Evolutionary conservation across 2,329 filamentous ascomycete species (phyloP), one percentile per base, ranked within the genome.

Genomic region (Pseudogymnoascus sp.): DNA sequence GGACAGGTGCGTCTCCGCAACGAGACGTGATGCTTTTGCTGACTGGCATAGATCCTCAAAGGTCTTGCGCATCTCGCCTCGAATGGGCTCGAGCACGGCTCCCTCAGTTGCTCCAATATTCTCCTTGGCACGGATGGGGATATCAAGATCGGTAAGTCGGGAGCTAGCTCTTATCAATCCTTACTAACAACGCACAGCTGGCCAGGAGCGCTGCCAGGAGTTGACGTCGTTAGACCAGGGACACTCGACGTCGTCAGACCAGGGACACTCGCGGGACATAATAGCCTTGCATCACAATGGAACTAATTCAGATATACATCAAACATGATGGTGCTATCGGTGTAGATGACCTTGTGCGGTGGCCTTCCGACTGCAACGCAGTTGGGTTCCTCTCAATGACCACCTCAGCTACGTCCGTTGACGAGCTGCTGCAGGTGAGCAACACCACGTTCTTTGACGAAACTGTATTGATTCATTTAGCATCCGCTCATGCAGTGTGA

Each of bases 281-380:
- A 61, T 26, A 29, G 38, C 60, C 1, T 21, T 61, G 31, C 49
- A 73, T 72, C 33, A 68, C 65, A 21, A 73, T 70, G 66, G 66
- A 73, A 63, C 66, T 74, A 11, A 74, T 75, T 67, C 67, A 74
- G 60, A 74, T 72, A 66, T 72, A 72, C 63, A 58, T 64, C 29
- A 73, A 73, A 66, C 67, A 71, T 49, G 66, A 72, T 61, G 65
- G 69, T 49, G 64, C 63, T 52, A 63, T 72, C 58, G 67, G 72
- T 21, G 66, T 74, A 23, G 66, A 72, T 59, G 63, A 74, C 63
- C 38, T 71, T 39, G 45, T 67, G 55, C 66, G 69, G 60, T 74
- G 68, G 70, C 67, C 63, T 16, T 62, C 61, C 38, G 64, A 68
- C 38, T 71, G 68, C 23, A 60, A 67, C 61, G 63, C 70, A 31